phyloP scores from a whole-genome alignment of 2,329 filamentous ascomycete genomes.

The Zasmidium cellare region DNA sequence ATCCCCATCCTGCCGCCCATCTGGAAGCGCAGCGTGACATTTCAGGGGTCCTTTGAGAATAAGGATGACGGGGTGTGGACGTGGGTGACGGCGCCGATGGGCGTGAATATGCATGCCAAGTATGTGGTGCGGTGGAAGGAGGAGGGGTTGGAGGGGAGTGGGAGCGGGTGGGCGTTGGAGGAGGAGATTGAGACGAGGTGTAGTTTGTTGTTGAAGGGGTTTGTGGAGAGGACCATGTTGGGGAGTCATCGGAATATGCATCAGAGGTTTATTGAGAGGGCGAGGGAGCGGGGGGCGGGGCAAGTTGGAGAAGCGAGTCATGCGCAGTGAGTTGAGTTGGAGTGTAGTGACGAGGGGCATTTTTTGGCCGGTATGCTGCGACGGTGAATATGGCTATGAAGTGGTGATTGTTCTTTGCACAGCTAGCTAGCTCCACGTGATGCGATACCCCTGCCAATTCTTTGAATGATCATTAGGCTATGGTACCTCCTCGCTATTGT shows the following conservation, averaged over 20 bases:
- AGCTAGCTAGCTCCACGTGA: too few relatives aligned
- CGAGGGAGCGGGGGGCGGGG: neutral
- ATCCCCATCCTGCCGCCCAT: neutral
- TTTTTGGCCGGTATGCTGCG: too few relatives aligned
- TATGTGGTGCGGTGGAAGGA: neutral
- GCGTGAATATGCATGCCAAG: neutral
- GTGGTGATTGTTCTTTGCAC: too few relatives aligned
- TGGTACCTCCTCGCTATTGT: too few relatives aligned
- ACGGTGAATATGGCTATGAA: too few relatives aligned
- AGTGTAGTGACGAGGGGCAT: too few relatives aligned
- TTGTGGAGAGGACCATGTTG: neutral
- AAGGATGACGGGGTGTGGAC: neutral
- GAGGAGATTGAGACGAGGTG: neutral
- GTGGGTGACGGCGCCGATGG: neutral
- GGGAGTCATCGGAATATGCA: neutral
- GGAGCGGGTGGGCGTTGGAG: neutral
- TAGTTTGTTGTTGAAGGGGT: neutral
- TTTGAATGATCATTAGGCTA: too few relatives aligned
- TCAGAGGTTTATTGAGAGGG: neutral
- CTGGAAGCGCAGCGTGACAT: neutral
- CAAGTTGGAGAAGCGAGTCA: too few relatives aligned
- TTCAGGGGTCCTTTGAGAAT: neutral
- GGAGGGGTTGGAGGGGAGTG: neutral
- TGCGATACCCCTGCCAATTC: too few relatives aligned
- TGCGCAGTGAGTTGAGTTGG: too few relatives aligned